Evolutionary conservation across 2,329 filamentous ascomycete species (phyloP).

Genomic region (Cladophialophora bantiana): DNA sequence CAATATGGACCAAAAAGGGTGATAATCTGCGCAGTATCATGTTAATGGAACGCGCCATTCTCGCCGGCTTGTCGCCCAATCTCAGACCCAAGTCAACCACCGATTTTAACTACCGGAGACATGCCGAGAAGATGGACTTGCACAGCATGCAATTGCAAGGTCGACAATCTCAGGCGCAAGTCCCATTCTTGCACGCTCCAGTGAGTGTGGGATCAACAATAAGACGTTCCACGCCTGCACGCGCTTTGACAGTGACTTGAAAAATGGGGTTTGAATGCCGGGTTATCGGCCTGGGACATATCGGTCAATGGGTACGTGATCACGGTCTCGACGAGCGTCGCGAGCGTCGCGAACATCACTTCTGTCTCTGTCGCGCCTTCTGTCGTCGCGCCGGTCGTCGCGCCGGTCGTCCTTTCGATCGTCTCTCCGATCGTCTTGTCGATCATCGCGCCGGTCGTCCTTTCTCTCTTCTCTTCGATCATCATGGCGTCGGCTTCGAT

Average conservation of each 20-base stretch:
- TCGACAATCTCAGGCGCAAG: constrained; percentile 2
- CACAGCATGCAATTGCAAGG: constrained; percentile 42
- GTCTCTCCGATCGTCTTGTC: constrained; percentile 20
- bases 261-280: not conserved
- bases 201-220: not conserved
- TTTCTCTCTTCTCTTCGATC: constrained; percentile 27
- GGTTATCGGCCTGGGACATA: constrained; percentile 37
- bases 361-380: constrained; percentile 29
- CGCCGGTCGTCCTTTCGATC: constrained; percentile 24
- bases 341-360: constrained; percentile 20
- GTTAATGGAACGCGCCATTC: constrained; percentile 73
- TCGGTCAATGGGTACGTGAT: constrained; percentile 38
- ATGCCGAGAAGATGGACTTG: constrained; percentile 83
- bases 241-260: constrained; percentile 26
- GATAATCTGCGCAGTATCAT: constrained; percentile 81
- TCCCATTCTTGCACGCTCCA: not conserved
- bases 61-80: constrained; percentile 75
- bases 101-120: constrained; percentile 78
- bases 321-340: constrained; percentile 26
- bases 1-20: constrained; percentile 91
- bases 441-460: constrained; percentile 26
- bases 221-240: constrained; percentile 14
- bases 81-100: constrained; percentile 70
- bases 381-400: constrained; percentile 32
- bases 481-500: constrained; percentile 31